A percentile compares a stretch with the other conserved stretches of the same genome.
Conservation (phyloP, 441 rosid species). For the Brassica hybrid region DNA sequence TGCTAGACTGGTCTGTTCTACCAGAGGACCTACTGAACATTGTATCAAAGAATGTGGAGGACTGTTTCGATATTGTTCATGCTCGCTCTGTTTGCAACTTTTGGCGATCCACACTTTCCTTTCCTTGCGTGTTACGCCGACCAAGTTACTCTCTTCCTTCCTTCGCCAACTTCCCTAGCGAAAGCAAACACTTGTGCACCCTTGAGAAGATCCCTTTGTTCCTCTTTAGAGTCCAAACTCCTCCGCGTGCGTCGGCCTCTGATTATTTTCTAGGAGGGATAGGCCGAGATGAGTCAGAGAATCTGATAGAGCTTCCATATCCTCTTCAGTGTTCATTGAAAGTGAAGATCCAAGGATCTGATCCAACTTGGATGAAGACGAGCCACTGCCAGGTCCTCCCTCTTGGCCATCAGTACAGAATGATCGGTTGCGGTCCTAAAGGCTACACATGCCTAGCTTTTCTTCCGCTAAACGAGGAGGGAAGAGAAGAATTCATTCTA, state of each 20-base stretch:
- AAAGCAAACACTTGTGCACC: background rate
- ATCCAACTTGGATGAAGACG: background rate
- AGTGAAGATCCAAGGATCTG: background rate
- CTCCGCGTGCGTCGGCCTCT: background rate
- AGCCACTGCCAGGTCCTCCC: background rate
- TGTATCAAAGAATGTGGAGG: too few relatives aligned
- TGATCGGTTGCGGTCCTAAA: too few relatives aligned
- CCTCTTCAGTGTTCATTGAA: conserved; percentile 20
- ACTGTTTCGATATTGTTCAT: conserved; percentile 15
- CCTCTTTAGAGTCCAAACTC: conserved; percentile 10
- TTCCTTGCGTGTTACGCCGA: background rate
- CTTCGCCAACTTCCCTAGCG: background rate
- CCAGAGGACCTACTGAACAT: background rate
- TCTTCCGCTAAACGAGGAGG: too few relatives aligned
- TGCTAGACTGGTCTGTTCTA: conserved; percentile 12
- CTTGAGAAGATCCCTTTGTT: conserved; percentile 19
- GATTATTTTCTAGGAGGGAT: background rate
- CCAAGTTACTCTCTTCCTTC: conserved; percentile 16
- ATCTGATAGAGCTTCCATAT: background rate
- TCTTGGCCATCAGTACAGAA: background rate
- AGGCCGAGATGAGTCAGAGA: background rate
- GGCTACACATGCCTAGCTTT: too few relatives aligned
- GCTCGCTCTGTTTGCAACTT: conserved; percentile 24
- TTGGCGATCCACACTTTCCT: background rate
- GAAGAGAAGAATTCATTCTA: too few relatives aligned